Conservation (phyloP, 257 asterid species). For the Ballota nigra region DNA sequence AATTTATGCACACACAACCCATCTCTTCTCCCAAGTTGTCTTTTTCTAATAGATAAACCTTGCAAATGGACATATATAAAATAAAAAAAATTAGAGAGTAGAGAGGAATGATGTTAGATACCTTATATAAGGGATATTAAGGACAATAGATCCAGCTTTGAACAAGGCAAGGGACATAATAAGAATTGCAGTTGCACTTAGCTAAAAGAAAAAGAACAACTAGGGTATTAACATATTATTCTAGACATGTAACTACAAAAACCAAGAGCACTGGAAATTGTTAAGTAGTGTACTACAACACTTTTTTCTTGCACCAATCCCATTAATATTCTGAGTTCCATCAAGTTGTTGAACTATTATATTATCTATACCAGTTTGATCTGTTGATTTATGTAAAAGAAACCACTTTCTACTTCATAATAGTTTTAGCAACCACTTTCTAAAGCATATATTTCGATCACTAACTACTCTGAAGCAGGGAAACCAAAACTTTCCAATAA, state of each 20-base stretch:
- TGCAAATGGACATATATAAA: not conserved
- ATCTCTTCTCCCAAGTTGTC: too few species aligned
- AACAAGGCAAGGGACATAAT: conserved; percentile 94
- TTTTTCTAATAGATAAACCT: not conserved
- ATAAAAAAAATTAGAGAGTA: not conserved
- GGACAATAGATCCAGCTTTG: conserved; percentile 86
- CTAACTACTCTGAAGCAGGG: not conserved
- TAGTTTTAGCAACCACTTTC: not conserved
- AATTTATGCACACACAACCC: too few species aligned
- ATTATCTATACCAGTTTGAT: conserved; percentile 77
- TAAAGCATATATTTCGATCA: not conserved
- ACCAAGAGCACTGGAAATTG: too few species aligned
- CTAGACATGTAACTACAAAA: not conserved
- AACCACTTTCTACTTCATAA: too few species aligned
- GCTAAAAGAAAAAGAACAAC: conserved; percentile 41
- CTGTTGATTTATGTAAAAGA: conserved; percentile 68
- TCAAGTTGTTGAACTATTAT: conserved; percentile 92
- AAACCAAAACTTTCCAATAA: conserved; percentile 77
- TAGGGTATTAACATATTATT: not conserved
- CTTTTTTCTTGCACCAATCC: conserved; percentile 99
- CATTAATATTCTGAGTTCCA: conserved; percentile 95
- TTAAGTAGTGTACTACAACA: conserved; percentile 21
- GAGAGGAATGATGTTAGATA: conserved; percentile 27
- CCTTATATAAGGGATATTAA: conserved; percentile 76
- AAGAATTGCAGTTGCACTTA: conserved; percentile 94